A percentile compares a stretch with the other conserved stretches of the same genome.
phyloP scores from a whole-genome alignment of 805 yeast species.

The Millerozyma miso region DNA sequence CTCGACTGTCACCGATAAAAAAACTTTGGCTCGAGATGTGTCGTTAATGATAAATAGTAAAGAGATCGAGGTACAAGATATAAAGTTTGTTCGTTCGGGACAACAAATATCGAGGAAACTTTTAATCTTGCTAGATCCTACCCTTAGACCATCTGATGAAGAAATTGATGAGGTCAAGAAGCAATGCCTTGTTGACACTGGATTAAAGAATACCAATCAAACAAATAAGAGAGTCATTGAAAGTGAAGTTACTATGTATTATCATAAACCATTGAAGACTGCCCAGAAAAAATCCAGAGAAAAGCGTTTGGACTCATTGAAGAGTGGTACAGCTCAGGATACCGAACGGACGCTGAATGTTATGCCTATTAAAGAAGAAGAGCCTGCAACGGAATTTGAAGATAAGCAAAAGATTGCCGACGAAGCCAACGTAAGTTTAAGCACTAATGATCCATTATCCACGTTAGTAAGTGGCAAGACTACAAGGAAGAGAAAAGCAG shows the following conservation, averaged over 20 bases:
- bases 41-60: conserved; percentile 19
- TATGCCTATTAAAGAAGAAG: neutral
- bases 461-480: conserved; percentile 11
- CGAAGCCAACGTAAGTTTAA: neutral
- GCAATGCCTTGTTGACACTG: conserved; percentile 23
- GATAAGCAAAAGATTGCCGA: neutral
- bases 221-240: conserved; percentile 20
- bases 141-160: conserved; percentile 22
- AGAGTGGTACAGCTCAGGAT: neutral
- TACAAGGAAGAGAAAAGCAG: conserved; percentile 10
- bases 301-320: conserved; percentile 16
- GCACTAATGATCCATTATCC: conserved; percentile 6
- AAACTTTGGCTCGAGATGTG: conserved; percentile 38
- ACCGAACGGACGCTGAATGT: conserved; percentile 1
- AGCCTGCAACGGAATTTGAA: neutral
- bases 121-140: conserved; percentile 26
- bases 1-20: conserved; percentile 30
- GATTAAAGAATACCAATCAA: conserved; percentile 12
- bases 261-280: conserved; percentile 1
- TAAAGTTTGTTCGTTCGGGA: conserved; percentile 24
- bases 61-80: conserved; percentile 19
- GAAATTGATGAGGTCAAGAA: conserved; percentile 22
- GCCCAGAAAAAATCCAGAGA: conserved; percentile 5
- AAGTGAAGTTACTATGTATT: conserved; percentile 22
- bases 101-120: conserved; percentile 26